These are phyloP conservation scores for Nicotiana paniculata DNA, from an alignment of 257 asterid genomes.

Conservation along the genomic window DNA sequence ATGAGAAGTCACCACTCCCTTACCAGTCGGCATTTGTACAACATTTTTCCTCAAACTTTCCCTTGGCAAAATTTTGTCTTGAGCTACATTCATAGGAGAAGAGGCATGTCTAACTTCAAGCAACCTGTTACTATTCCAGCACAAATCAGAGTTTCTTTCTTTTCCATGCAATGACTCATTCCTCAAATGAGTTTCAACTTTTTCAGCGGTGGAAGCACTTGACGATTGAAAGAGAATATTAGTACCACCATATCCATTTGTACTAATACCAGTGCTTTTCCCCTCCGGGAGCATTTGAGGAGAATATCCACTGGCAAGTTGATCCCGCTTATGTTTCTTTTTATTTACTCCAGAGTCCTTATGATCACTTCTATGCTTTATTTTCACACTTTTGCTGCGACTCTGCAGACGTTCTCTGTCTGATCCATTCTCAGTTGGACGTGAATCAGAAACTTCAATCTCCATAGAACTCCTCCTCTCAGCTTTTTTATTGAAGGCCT, in stretches of 20 bases:
- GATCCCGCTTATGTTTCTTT: slow-evolving; percentile 21
- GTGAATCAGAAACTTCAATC: slow-evolving; percentile 24
- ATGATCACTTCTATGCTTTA: slow-evolving; percentile 21
- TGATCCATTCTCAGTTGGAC: slow-evolving; percentile 25
- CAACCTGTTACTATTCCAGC: slow-evolving; percentile 18
- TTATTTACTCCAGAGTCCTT: slow-evolving; percentile 19
- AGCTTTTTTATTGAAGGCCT: slow-evolving; percentile 13
- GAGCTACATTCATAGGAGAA: slow-evolving; percentile 13
- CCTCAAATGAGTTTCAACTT: slow-evolving; percentile 7
- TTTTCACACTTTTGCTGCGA: slow-evolving; percentile 12
- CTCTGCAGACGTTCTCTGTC: slow-evolving; percentile 9
- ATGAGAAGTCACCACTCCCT: neutral
- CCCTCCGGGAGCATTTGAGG: slow-evolving; percentile 10
- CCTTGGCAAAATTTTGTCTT: slow-evolving; percentile 13
- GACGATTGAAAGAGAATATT: slow-evolving; percentile 9
- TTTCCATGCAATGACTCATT: slow-evolving; percentile 10
- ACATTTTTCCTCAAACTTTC: slow-evolving; percentile 12
- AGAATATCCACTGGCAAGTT: slow-evolving; percentile 18
- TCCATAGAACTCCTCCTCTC: slow-evolving; percentile 24
- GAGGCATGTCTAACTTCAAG: slow-evolving; percentile 25
- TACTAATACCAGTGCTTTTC: neutral
- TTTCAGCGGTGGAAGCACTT: slow-evolving; percentile 10
- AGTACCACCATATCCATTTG: neutral
- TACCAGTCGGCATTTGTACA: neutral
- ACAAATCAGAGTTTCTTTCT: slow-evolving; percentile 12